phyloP scores from a whole-genome alignment of 345 rosid genomes.

The Lepidium didymum region DNA sequence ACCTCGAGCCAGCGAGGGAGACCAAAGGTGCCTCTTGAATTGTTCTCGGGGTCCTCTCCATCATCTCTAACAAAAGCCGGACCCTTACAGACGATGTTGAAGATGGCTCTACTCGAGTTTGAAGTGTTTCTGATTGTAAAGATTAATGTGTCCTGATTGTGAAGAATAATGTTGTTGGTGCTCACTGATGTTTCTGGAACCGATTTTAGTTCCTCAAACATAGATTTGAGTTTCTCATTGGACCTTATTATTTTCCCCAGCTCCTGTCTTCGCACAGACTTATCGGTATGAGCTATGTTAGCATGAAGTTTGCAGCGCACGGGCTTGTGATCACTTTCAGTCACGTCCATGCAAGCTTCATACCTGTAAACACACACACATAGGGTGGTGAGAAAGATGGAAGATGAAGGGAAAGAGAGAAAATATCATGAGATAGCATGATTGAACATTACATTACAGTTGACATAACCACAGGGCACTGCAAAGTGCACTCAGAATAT shows the following conservation, averaged over 20 bases:
- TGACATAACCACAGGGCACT: slow-evolving; percentile 73
- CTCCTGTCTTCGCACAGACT: slow-evolving; percentile 79
- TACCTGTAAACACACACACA: slow-evolving; percentile 44
- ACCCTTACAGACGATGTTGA: slow-evolving; percentile 59
- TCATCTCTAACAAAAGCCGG: slow-evolving; percentile 51
- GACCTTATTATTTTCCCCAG: slow-evolving; percentile 54
- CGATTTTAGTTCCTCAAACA: slow-evolving; percentile 43
- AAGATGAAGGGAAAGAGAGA: not conserved
- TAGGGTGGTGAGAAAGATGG: not conserved
- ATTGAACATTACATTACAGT: slow-evolving; percentile 52
- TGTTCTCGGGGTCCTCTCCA: slow-evolving; percentile 35
- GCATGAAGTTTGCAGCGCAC: slow-evolving; percentile 82
- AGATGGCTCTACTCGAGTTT: slow-evolving; percentile 45
- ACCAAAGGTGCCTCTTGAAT: slow-evolving; percentile 58
- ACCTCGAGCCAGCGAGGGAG: slow-evolving; percentile 99
- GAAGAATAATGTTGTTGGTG: slow-evolving; percentile 57
- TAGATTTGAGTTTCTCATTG: slow-evolving; percentile 45
- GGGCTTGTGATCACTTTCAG: slow-evolving; percentile 96
- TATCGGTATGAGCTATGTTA: slow-evolving; percentile 74
- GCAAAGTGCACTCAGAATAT: slow-evolving; percentile 53
- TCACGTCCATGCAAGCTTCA: slow-evolving; percentile 94
- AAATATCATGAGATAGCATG: not conserved
- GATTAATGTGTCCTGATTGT: slow-evolving; percentile 65
- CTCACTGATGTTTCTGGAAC: slow-evolving; percentile 65
- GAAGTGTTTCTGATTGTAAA: slow-evolving; percentile 65